phyloP scores from a whole-genome alignment of 2,329 filamentous ascomycete genomes.

The Lachnellula occidentalis region DNA sequence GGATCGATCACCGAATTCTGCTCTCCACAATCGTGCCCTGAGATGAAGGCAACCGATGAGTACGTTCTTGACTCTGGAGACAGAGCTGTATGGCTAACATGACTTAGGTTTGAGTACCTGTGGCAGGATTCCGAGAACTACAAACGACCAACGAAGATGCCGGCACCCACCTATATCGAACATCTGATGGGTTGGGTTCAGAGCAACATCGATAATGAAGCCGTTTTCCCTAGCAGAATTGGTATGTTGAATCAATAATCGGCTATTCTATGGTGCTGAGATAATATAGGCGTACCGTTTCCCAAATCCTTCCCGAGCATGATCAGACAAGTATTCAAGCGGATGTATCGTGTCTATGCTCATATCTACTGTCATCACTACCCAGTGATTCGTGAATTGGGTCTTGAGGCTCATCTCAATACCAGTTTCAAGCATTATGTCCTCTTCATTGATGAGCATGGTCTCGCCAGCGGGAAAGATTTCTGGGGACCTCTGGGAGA shows the following conservation, averaged over 20 bases:
- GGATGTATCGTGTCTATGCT: slow-evolving; percentile 96
- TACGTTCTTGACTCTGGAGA: slow-evolving; percentile 37
- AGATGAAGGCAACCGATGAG: slow-evolving; percentile 99
- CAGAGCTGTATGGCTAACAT: not conserved
- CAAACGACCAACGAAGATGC: slow-evolving; percentile 96
- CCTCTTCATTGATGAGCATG: slow-evolving; percentile 95
- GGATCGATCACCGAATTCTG: slow-evolving; percentile 99
- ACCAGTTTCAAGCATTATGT: slow-evolving; percentile 99
- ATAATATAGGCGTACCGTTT: slow-evolving; percentile 71
- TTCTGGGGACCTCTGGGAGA: slow-evolving; percentile 96
- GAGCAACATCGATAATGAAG: slow-evolving; percentile 89
- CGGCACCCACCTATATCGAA: slow-evolving; percentile 94
- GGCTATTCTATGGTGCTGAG: slow-evolving; percentile 1
- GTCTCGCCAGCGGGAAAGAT: slow-evolving; percentile 85
- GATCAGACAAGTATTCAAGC: slow-evolving; percentile 95
- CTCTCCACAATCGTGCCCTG: slow-evolving; percentile 91
- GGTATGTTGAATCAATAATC: slow-evolving; percentile 46
- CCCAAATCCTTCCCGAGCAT: slow-evolving; percentile 86
- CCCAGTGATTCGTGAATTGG: slow-evolving; percentile 89
- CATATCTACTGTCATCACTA: slow-evolving; percentile 99
- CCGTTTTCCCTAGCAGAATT: slow-evolving; percentile 89
- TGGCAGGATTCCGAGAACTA: slow-evolving; percentile 96
- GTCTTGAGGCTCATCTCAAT: slow-evolving; percentile 94
- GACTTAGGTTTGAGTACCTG: slow-evolving; percentile 86
- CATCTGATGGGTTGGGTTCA: slow-evolving; percentile 98